A percentile compares a stretch with the other conserved stretches of the same genome.
These are phyloP conservation scores for Pseudohalonectria lignicola DNA, from an alignment of 2,329 filamentous ascomycete genomes.

Conservation along the genomic window DNA sequence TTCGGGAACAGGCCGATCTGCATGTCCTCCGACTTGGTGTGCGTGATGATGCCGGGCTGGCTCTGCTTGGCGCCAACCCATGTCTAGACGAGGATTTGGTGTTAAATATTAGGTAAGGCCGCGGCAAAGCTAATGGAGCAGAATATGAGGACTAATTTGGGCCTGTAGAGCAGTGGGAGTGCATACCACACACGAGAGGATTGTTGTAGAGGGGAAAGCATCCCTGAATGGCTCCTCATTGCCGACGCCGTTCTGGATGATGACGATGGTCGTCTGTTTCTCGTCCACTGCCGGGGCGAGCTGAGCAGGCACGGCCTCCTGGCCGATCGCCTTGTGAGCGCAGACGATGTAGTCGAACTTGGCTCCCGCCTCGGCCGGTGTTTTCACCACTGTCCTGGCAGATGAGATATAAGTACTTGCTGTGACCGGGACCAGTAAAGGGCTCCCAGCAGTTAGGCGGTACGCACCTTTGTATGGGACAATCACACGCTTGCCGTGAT, in stretches of 20 bases:
- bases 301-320: constrained; percentile 21
- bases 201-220: constrained; percentile 36
- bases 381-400: constrained; percentile 33
- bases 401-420: constrained; percentile 4
- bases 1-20: constrained; percentile 42
- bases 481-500: constrained; percentile 43
- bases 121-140: too few species aligned
- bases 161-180: too few species aligned
- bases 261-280: constrained; percentile 37
- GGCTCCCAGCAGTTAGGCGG: too few species aligned
- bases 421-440: background rate
- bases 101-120: too few species aligned
- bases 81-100: constrained; percentile 22
- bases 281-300: constrained; percentile 23
- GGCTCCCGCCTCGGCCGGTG: constrained; percentile 29
- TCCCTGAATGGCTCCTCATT: constrained; percentile 43
- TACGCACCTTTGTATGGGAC: constrained; percentile 27
- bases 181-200: constrained; percentile 44
- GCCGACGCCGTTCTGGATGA: constrained; percentile 51
- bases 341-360: constrained; percentile 47
- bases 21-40: constrained; percentile 40
- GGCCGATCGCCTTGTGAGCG: constrained; percentile 40
- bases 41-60: constrained; percentile 34
- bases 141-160: too few species aligned
- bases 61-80: constrained; percentile 42